Evolutionary conservation across 2,329 filamentous ascomycete species (phyloP).

Genomic region (Lasiodiplodia sp.): DNA sequence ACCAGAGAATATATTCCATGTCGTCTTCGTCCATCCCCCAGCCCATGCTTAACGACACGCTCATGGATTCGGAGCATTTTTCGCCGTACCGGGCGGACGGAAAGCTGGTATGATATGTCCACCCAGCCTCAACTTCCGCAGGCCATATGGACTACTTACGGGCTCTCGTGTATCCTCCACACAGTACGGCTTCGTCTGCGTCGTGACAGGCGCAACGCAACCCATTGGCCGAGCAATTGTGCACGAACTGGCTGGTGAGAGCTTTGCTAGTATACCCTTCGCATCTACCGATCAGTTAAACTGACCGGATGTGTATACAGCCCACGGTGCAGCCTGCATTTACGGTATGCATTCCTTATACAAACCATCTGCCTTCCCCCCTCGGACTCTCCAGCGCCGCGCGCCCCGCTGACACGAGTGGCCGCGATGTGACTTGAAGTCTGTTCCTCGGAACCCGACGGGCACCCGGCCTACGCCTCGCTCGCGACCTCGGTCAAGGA

Average conservation of each 20-base stretch:
- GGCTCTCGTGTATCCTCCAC: not conserved
- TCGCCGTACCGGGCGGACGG: slow-evolving; percentile 65
- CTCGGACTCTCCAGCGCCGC: too few species aligned
- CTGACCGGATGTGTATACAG: slow-evolving; percentile 41
- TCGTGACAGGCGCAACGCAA: slow-evolving; percentile 68
- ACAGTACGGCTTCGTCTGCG: slow-evolving; percentile 69
- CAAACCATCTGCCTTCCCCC: not conserved
- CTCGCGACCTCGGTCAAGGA: slow-evolving; percentile 4
- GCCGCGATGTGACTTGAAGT: not conserved
- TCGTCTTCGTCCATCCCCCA: not conserved
- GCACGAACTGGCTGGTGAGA: slow-evolving; percentile 63
- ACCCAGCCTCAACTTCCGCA: slow-evolving; percentile 31
- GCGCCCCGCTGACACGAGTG: not conserved
- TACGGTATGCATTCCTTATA: slow-evolving; percentile 48
- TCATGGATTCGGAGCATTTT: slow-evolving; percentile 56
- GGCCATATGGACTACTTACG: not conserved
- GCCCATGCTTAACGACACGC: slow-evolving; percentile 7
- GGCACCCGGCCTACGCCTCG: not conserved
- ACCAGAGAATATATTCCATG: not conserved
- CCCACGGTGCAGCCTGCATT: slow-evolving; percentile 69
- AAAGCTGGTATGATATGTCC: slow-evolving; percentile 54
- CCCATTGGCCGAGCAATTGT: slow-evolving; percentile 68
- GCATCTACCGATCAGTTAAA: too few species aligned
- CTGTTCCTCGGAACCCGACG: slow-evolving; percentile 13
- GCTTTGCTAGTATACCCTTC: not conserved